Percentiles rank a stretch among this genome's conserved stretches.
Evolutionary conservation across 108 stramenopile genomes (phyloP).

Genomic region (Cyclotella distinguenda): DNA sequence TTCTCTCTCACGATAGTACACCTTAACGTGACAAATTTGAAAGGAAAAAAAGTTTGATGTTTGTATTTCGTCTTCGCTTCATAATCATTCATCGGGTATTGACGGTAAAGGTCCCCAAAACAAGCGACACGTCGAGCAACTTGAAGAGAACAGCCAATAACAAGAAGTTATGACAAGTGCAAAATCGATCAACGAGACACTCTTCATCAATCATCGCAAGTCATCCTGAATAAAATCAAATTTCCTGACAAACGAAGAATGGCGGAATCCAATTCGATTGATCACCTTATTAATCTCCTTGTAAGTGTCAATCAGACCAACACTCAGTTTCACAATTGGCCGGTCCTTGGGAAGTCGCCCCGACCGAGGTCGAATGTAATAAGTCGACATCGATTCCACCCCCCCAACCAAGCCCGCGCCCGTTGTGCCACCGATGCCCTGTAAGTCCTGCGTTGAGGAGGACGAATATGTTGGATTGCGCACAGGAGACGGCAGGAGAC

Average conservation of each 20-base stretch:
- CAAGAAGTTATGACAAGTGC: too few species aligned
- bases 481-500: slow-evolving; percentile 24
- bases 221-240: not conserved
- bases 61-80: not conserved
- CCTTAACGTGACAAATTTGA: slow-evolving; percentile 12
- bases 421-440: not conserved
- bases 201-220: too few species aligned
- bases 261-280: not conserved
- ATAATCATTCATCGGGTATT: not conserved
- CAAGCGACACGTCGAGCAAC: too few species aligned
- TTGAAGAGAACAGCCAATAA: too few species aligned
- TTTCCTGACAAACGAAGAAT: not conserved
- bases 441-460: not conserved
- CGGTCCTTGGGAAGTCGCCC: slow-evolving; percentile 61
- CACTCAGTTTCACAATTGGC: slow-evolving; percentile 84
- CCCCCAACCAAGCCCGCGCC: too few species aligned
- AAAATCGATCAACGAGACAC: too few species aligned
- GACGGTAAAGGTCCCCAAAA: not conserved
- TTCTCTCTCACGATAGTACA: slow-evolving; percentile 90
- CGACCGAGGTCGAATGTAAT: slow-evolving; percentile 22
- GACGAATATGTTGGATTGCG: slow-evolving; percentile 4
- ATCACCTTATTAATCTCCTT: slow-evolving; percentile 86
- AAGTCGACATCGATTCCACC: too few species aligned
- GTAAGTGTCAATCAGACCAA: slow-evolving; percentile 92
- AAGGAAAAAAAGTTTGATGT: not conserved